These are phyloP conservation scores for Plicaturopsis crispa DNA, from an alignment of 768 basidiomycete species.

Conservation along the genomic window DNA sequence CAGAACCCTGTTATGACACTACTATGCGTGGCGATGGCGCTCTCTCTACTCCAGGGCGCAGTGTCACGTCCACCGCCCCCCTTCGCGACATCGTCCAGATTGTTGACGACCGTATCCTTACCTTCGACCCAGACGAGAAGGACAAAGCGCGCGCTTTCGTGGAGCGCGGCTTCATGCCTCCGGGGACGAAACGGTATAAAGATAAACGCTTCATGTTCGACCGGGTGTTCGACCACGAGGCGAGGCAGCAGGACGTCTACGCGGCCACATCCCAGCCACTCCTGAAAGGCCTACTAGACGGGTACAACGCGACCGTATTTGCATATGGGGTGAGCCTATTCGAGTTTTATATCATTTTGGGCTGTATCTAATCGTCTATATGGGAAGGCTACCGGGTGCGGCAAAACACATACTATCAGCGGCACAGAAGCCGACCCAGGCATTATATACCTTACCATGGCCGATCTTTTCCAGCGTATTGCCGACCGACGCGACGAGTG, in stretches of 20 bases:
- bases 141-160: conserved; percentile 74
- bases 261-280: conserved; percentile 81
- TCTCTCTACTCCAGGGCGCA: conserved; percentile 58
- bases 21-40: conserved; percentile 80
- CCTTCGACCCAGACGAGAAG: conserved; percentile 93
- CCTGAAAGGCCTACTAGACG: conserved; percentile 79
- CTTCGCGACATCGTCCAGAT: conserved; percentile 80
- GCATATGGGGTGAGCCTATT: conserved; percentile 83
- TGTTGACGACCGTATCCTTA: conserved; percentile 89
- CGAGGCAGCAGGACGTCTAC: conserved; percentile 83
- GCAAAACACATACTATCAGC: conserved; percentile 98
- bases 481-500: conserved; percentile 81
- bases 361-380: conserved; percentile 22
- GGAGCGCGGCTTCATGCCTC: conserved; percentile 78
- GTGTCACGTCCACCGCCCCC: conserved; percentile 42
- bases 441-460: conserved; percentile 95
- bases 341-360: background rate
- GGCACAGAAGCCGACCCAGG: conserved; percentile 85
- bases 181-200: conserved; percentile 90
- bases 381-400: conserved; percentile 99
- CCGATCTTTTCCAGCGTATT: conserved; percentile 91
- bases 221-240: conserved; percentile 76
- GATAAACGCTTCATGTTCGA: conserved; percentile 98
- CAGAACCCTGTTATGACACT: conserved; percentile 64
- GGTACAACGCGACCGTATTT: conserved; percentile 96